These are phyloP conservation scores for Aspergillus ochraceus DNA, from an alignment of 2,329 filamentous ascomycete species.

Conservation along the genomic window DNA sequence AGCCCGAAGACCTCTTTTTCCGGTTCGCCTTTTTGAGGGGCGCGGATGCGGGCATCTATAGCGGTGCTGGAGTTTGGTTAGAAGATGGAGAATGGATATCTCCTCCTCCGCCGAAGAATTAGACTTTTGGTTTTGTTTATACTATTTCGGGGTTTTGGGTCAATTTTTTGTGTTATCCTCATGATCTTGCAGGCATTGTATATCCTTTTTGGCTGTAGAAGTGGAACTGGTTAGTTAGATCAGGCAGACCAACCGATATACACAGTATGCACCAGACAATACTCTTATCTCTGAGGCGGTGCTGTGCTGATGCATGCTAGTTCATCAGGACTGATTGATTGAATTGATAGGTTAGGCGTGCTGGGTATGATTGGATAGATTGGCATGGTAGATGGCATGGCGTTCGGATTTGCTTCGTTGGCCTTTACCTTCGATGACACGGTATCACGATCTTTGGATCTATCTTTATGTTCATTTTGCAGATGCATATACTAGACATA, in stretches of 20 bases:
- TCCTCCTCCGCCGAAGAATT: conserved; percentile 26
- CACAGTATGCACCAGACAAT: no score
- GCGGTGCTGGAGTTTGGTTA: conserved; percentile 41
- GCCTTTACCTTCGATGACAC: neutral
- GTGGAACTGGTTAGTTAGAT: neutral
- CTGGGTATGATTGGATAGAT: neutral
- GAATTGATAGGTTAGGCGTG: neutral
- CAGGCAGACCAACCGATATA: neutral
- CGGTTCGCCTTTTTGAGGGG: conserved; percentile 48
- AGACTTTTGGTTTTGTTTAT: conserved; percentile 9
- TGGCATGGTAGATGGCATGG: neutral
- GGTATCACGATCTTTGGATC: neutral
- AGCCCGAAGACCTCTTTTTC: conserved; percentile 46
- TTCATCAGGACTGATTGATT: neutral
- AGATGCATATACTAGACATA: neutral
- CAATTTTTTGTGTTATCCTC: neutral
- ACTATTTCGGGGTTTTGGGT: neutral
- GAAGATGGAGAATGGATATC: conserved; percentile 38
- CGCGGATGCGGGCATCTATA: conserved; percentile 40
- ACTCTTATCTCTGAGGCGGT: neutral
- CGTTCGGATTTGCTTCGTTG: neutral
- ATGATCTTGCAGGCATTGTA: neutral
- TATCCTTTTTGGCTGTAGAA: neutral
- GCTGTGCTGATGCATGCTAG: neutral
- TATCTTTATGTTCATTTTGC: neutral